Conservation (phyloP, 1,139 yeast species). For the Protomyces gravidus region DNA sequence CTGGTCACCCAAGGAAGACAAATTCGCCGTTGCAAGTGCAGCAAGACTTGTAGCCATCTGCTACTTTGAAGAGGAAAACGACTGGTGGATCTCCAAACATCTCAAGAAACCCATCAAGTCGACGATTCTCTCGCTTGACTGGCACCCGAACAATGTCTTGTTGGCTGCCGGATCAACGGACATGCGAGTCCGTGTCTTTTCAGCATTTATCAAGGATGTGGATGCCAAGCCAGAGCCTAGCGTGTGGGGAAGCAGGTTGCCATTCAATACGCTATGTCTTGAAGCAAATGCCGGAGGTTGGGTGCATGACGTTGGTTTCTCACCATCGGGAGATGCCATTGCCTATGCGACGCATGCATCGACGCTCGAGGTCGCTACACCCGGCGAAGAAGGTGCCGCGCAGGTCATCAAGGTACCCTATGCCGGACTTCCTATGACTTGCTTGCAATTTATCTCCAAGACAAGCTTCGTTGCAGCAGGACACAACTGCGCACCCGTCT, state of each 20-base stretch:
- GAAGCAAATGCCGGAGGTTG: slow-evolving; percentile 76
- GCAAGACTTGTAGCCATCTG: slow-evolving; percentile 93
- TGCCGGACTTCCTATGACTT: slow-evolving; percentile 75
- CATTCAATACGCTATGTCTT: slow-evolving; percentile 86
- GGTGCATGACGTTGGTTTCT: slow-evolving; percentile 87
- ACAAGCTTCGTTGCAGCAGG: slow-evolving; percentile 79
- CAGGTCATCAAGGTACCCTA: slow-evolving; percentile 48
- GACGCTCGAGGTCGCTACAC: slow-evolving; percentile 48
- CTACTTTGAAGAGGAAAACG: slow-evolving; percentile 91
- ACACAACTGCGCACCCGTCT: slow-evolving; percentile 84
- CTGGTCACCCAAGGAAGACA: slow-evolving; percentile 90
- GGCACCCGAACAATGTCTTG: slow-evolving; percentile 93
- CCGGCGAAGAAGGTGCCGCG: slow-evolving; percentile 12
- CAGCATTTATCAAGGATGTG: slow-evolving; percentile 86
- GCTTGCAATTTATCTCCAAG: slow-evolving; percentile 65
- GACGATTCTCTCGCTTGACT: slow-evolving; percentile 74
- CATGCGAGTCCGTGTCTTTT: slow-evolving; percentile 88
- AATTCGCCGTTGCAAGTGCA: slow-evolving; percentile 96
- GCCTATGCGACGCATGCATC: slow-evolving; percentile 58
- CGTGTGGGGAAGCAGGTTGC: slow-evolving; percentile 91
- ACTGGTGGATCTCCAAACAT: slow-evolving; percentile 99
- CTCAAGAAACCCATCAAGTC: slow-evolving; percentile 87
- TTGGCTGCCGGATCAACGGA: slow-evolving; percentile 92
- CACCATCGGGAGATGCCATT: slow-evolving; percentile 70
- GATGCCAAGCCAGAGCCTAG: slow-evolving; percentile 77